Evolutionary conservation across 495 filamentous ascomycete genomes (phyloP).

Genomic region (Trichoderma asperelloides): DNA sequence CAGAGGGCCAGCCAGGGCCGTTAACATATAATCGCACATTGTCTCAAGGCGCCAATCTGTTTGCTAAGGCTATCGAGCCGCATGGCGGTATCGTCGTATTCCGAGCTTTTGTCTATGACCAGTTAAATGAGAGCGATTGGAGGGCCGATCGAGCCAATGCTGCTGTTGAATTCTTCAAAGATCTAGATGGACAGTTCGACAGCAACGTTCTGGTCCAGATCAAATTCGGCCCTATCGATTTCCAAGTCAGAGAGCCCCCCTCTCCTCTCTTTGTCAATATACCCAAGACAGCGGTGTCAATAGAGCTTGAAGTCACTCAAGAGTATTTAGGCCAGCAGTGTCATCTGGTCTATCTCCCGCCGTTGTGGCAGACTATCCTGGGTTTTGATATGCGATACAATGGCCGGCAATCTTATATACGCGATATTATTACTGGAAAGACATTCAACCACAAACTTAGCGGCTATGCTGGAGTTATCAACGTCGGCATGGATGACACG

Average conservation of each 20-base stretch:
- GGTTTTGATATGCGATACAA: constrained; percentile 59
- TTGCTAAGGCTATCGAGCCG: constrained; percentile 50
- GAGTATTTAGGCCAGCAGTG: constrained; percentile 67
- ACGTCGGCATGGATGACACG: constrained; percentile 56
- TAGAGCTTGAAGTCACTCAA: constrained; percentile 59
- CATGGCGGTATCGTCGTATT: constrained; percentile 64
- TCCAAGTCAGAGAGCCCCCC: constrained; percentile 61
- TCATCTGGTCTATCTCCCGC: constrained; percentile 57
- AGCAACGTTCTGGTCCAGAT: constrained; percentile 65
- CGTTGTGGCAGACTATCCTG: constrained; percentile 58
- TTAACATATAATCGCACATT: constrained; percentile 62
- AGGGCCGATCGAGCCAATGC: constrained; percentile 61
- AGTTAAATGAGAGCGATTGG: constrained; percentile 49
- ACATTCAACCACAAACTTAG: constrained; percentile 49
- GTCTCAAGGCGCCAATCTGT: constrained; percentile 60
- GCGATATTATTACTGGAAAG: constrained; percentile 51
- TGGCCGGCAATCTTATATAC: constrained; percentile 36
- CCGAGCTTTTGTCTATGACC: constrained; percentile 66
- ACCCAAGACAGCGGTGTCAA: constrained; percentile 45
- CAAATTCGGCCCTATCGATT: constrained; percentile 69
- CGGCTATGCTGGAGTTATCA: constrained; percentile 60
- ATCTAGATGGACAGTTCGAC: constrained; percentile 55
- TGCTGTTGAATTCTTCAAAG: constrained; percentile 57
- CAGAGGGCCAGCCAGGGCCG: constrained; percentile 66
- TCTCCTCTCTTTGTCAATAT: constrained; percentile 65